These are phyloP conservation scores for Penicillium lividum DNA, from an alignment of 495 filamentous ascomycete species.

Conservation along the genomic window DNA sequence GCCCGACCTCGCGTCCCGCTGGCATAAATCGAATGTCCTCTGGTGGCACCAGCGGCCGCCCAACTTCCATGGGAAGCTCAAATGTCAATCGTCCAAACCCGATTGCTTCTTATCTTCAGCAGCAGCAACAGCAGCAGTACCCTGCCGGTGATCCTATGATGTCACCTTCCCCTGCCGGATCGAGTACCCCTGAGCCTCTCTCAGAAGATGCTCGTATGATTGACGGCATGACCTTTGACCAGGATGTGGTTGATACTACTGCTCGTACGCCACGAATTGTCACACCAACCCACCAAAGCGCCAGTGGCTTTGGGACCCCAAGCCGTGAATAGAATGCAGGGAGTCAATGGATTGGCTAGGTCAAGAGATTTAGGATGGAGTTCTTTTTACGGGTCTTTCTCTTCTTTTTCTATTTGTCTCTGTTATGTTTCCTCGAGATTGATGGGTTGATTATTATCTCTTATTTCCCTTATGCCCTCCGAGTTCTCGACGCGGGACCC, in stretches of 20 bases:
- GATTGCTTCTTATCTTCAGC: conserved; percentile 28
- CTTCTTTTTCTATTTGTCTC: conserved; percentile 1
- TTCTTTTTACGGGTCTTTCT: conserved; percentile 4
- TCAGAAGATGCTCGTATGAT: conserved; percentile 51
- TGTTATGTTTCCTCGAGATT: not conserved
- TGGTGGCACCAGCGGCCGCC: conserved; percentile 25
- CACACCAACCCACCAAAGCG: conserved; percentile 24
- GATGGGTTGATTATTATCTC: not conserved
- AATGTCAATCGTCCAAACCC: conserved; percentile 30
- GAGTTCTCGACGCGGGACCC: not conserved
- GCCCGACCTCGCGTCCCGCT: conserved; percentile 58
- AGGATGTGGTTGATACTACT: conserved; percentile 55
- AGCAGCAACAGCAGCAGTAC: conserved; percentile 24
- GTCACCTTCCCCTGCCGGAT: conserved; percentile 37
- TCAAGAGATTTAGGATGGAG: conserved; percentile 13
- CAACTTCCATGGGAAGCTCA: conserved; percentile 40
- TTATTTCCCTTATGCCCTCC: conserved; percentile 7
- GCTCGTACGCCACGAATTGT: conserved; percentile 43
- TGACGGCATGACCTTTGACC: conserved; percentile 58
- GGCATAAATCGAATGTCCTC: conserved; percentile 36
- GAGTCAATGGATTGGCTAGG: conserved; percentile 5
- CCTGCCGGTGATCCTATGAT: conserved; percentile 33
- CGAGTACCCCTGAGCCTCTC: conserved; percentile 41
- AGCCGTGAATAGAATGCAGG: conserved; percentile 17
- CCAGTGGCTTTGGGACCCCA: conserved; percentile 19